Conservation (phyloP, 768 basidiomycete genomes). For the Artomyces pyxidatus region DNA sequence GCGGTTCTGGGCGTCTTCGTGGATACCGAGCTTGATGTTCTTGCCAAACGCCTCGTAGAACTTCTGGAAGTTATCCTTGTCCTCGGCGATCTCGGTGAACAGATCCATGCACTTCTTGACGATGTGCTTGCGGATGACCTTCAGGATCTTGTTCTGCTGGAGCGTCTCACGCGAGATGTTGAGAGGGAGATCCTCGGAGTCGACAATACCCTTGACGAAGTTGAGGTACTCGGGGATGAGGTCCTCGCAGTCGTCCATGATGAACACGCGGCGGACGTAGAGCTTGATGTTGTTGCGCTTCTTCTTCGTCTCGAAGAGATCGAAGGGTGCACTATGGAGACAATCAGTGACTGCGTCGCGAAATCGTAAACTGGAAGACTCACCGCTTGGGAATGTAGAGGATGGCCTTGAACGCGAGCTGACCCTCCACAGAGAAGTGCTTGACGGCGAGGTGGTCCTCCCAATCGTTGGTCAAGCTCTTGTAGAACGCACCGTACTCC, state of each 20-base stretch:
- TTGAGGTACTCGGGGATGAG: constrained; percentile 99
- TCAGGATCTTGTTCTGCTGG: constrained; percentile 99
- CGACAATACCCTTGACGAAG: constrained; percentile 99
- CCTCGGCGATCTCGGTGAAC: constrained; percentile 94
- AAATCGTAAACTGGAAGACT: constrained; percentile 15
- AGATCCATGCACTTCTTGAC: constrained; percentile 97
- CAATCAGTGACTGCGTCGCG: constrained; percentile 7
- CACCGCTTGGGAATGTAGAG: constrained; percentile 95
- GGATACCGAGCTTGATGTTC: constrained; percentile 99
- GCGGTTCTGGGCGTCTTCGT: constrained; percentile 98
- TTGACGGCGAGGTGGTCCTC: constrained; percentile 99
- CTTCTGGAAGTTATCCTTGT: constrained; percentile 97
- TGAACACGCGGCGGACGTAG: constrained; percentile 99
- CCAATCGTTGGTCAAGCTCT: constrained; percentile 99
- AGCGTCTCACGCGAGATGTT: constrained; percentile 99
- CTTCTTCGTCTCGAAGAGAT: constrained; percentile 99
- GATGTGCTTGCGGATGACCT: constrained; percentile 98
- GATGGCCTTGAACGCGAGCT: constrained; percentile 99
- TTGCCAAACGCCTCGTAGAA: constrained; percentile 99
- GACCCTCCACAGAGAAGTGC: constrained; percentile 99
- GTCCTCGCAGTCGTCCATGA: constrained; percentile 99
- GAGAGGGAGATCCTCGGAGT: constrained; percentile 98
- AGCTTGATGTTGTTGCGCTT: constrained; percentile 99
- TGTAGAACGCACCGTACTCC: constrained; percentile 97
- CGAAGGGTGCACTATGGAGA: constrained; percentile 79